These are phyloP conservation scores for Mycena capillaripes DNA, from an alignment of 768 basidiomycete genomes.

Conservation along the genomic window DNA sequence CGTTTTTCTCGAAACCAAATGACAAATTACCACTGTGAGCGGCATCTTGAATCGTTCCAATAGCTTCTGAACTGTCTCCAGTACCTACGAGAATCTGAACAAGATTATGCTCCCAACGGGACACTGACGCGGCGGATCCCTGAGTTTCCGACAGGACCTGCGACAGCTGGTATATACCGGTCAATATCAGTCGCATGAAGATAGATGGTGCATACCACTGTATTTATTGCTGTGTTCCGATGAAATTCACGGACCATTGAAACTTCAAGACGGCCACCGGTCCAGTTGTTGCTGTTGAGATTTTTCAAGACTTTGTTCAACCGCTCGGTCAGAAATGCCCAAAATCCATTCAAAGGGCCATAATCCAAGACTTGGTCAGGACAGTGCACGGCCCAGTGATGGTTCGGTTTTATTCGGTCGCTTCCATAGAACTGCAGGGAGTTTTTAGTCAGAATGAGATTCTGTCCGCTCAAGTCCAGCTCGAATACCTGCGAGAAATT, in stretches of 20 bases:
- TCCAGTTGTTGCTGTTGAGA: constrained; percentile 44
- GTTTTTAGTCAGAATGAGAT: background rate
- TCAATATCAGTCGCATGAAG: background rate
- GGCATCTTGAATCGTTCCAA: constrained; percentile 36
- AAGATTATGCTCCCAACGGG: background rate
- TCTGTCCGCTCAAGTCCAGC: too few species aligned
- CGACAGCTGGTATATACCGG: background rate
- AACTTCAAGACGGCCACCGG: constrained; percentile 4
- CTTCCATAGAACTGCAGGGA: constrained; percentile 43
- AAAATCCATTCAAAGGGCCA: constrained; percentile 47
- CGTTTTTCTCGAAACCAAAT: background rate
- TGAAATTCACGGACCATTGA: constrained; percentile 46
- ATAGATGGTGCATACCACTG: constrained; percentile 28
- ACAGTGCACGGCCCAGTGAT: constrained; percentile 46
- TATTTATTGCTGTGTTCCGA: constrained; percentile 23
- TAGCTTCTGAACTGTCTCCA: background rate
- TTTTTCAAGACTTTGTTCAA: constrained; percentile 36
- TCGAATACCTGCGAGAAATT: constrained; percentile 22
- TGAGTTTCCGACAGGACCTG: background rate
- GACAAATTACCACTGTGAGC: background rate
- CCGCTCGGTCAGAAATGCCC: constrained; percentile 43
- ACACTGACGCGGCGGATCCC: background rate
- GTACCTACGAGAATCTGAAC: constrained; percentile 15
- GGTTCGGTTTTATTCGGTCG: constrained; percentile 44
- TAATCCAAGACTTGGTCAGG: constrained; percentile 40